Conservation (phyloP, 2,329 filamentous ascomycete genomes). For the Colletotrichum coccodes region DNA sequence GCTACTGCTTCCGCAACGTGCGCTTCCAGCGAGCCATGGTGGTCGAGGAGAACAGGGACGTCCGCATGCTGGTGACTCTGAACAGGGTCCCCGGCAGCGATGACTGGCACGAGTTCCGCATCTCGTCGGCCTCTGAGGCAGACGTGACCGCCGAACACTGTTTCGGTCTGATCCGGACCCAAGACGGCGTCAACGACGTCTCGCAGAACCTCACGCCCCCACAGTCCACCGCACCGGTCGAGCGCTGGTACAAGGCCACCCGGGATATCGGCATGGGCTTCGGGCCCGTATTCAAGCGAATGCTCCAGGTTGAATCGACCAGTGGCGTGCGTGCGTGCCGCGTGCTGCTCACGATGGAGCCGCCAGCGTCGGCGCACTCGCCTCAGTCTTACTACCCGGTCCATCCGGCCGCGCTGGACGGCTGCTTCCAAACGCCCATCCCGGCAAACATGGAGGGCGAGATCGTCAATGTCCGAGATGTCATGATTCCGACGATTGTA, state of each 20-base stretch:
- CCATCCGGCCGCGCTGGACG: not conserved
- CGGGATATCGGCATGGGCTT: not conserved
- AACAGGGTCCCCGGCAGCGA: not conserved
- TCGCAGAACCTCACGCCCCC: no score
- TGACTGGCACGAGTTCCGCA: constrained; percentile 15
- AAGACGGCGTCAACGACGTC: not conserved
- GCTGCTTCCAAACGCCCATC: not conserved
- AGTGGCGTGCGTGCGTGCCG: no score
- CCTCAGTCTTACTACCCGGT: no score
- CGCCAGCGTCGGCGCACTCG: no score
- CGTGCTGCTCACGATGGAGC: no score
- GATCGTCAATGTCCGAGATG: no score
- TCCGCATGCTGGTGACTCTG: not conserved
- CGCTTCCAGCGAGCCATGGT: not conserved
- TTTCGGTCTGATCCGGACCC: not conserved
- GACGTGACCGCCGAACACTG: constrained; percentile 1
- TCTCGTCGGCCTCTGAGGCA: not conserved
- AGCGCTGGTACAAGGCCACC: constrained; percentile 3
- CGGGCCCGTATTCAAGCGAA: not conserved
- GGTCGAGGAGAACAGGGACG: not conserved
- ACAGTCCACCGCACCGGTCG: not conserved
- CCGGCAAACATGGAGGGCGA: no score
- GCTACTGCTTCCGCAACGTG: constrained; percentile 6
- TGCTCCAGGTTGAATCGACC: not conserved
- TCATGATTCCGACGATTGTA: no score